Evolutionary conservation across 2,329 filamentous ascomycete species (phyloP).

Genomic region (Fusarium abutilonis): DNA sequence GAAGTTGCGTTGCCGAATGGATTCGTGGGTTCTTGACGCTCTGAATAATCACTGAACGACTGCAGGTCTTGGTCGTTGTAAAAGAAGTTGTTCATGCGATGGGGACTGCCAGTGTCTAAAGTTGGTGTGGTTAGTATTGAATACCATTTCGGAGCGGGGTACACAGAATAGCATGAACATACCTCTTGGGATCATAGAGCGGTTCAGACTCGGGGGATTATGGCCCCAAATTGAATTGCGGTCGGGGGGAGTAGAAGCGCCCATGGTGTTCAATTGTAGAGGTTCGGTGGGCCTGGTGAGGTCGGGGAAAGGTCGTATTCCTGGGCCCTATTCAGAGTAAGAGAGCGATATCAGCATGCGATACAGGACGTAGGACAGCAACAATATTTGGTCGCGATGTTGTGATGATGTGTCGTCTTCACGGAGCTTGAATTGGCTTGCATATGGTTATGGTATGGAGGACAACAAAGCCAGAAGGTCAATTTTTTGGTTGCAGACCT

Average conservation of each 20-base stretch:
- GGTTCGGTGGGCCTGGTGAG: conserved; percentile 51
- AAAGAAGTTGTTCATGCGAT: conserved; percentile 75
- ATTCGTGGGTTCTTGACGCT: conserved; percentile 41
- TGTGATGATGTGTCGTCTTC: conserved; percentile 37
- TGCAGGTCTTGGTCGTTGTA: conserved; percentile 59
- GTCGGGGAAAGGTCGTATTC: conserved; percentile 51
- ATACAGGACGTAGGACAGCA: not conserved
- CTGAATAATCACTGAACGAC: conserved; percentile 35
- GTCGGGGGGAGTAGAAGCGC: conserved; percentile 54
- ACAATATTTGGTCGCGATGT: conserved; percentile 35
- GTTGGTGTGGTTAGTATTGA: conserved; percentile 19
- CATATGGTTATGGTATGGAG: conserved; percentile 25
- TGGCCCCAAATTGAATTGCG: conserved; percentile 49
- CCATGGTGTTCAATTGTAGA: conserved; percentile 45
- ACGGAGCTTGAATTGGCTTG: conserved; percentile 30
- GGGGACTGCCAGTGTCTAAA: conserved; percentile 57
- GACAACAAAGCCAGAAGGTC: conserved; percentile 10
- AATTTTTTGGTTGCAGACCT: conserved; percentile 38
- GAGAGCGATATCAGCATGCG: conserved; percentile 37
- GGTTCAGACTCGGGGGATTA: conserved; percentile 49
- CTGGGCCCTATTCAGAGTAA: conserved; percentile 47
- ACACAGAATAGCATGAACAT: conserved; percentile 36
- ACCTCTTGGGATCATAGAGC: conserved; percentile 60
- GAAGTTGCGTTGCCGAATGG: conserved; percentile 41
- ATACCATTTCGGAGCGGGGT: not conserved